These are phyloP conservation scores for Backusella australiensis DNA, from an alignment of 192 early-diverging fungal genomes.

Conservation along the genomic window DNA sequence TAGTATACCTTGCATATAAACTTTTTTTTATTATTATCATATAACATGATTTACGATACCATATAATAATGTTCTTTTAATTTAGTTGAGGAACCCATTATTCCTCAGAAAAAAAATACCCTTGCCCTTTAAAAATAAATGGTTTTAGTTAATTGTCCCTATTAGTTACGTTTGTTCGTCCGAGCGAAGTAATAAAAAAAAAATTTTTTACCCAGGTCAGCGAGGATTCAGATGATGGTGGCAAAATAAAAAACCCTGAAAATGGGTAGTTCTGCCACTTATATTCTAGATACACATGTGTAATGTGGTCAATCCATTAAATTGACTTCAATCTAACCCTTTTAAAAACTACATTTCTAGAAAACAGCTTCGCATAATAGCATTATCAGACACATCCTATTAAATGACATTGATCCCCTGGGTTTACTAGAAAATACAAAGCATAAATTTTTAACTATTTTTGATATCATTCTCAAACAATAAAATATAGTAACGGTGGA, in stretches of 20 bases:
- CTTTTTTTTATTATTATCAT: not conserved
- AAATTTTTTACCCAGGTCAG: not conserved
- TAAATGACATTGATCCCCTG: not conserved
- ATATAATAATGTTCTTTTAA: not conserved
- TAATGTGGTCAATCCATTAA: not conserved
- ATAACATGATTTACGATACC: not conserved
- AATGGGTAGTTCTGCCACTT: not conserved
- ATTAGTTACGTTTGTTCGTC: not conserved
- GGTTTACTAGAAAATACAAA: not conserved
- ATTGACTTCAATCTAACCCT: not conserved
- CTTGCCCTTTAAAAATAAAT: not conserved
- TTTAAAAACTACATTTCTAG: not conserved
- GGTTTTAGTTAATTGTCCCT: conserved; percentile 1
- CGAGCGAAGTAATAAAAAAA: conserved; percentile 3
- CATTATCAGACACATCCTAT: not conserved
- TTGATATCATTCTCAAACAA: not conserved
- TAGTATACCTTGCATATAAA: not conserved
- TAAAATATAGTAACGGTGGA: not conserved
- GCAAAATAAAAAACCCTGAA: not conserved
- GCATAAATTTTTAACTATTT: not conserved
- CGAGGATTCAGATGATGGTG: not conserved
- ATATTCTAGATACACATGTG: not conserved
- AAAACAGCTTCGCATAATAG: not conserved
- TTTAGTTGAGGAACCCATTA: not conserved
- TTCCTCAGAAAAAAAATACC: not conserved